Conservation (phyloP, 495 filamentous ascomycete species). For the Cairneyella variabilis region DNA sequence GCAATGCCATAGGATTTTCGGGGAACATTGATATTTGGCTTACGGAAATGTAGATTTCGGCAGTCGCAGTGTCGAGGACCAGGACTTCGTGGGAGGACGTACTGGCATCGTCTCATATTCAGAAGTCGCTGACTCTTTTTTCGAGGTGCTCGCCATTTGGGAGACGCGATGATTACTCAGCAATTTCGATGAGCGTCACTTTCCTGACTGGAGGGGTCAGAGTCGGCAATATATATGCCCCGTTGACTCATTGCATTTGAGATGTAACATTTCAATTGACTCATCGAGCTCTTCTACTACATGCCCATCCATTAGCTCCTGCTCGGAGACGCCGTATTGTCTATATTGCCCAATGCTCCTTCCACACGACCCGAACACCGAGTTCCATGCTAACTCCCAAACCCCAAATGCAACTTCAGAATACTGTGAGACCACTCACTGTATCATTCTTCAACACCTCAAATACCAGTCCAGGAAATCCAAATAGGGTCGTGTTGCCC, state of each 20-base stretch:
- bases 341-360: not conserved
- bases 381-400: slow-evolving; percentile 7
- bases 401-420: slow-evolving; percentile 36
- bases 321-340: not conserved
- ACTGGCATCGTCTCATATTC: slow-evolving; percentile 42
- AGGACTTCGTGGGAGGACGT: slow-evolving; percentile 47
- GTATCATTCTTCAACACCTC: slow-evolving; percentile 92
- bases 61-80: slow-evolving; percentile 57
- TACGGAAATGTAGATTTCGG: slow-evolving; percentile 56
- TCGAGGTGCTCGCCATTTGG: slow-evolving; percentile 6
- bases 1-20: not conserved
- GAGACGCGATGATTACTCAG: too few species aligned
- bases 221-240: too few species aligned
- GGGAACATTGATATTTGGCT: too few species aligned
- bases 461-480: slow-evolving; percentile 90
- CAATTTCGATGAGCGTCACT: too few species aligned
- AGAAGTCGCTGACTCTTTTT: slow-evolving; percentile 3
- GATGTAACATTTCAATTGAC: not conserved
- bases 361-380: not conserved
- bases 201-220: too few species aligned
- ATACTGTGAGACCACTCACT: slow-evolving; percentile 87
- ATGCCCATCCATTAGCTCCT: not conserved
- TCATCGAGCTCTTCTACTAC: not conserved
- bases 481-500: slow-evolving; percentile 83
- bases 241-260: not conserved